Evolutionary conservation across 169 alveolate genomes (phyloP), one percentile per base, ranked within the genome.

Genomic region (Haemoproteus tartakovskyi): DNA sequence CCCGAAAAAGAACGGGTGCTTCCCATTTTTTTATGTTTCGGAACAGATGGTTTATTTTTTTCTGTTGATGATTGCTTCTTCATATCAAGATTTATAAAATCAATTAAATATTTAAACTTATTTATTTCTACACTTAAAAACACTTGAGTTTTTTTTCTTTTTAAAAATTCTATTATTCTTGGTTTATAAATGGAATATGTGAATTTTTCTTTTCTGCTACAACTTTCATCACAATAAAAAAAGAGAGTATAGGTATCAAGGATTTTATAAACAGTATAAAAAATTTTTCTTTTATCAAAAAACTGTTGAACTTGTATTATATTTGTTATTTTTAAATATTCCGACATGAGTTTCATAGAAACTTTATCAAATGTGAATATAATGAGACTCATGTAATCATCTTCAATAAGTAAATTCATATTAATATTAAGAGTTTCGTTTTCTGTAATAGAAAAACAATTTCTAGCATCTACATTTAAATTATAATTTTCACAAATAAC

Each of bases 41-140:
- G 3, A 26, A 9, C 27, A 11, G 3, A 16, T 38, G 19, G 22
- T 51, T 21, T 19, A 26, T 45, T 14, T 51, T 52, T 29, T 40
- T 46, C 0, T 45, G 0, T 2, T 14, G 11, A 0, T 45, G 14
- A 16, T n/a, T n/a, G n/a, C n/a, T n/a, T n/a, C 0, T 36, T n/a
- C 11, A 64, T 21, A 30, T 64, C 81, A 6, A 47, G 29, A 38
- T 40, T 24, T 22, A 64, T 51, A 64, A 64, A 64, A 9, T 52
- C 37, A 21, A 64, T 43, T 29, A 64, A 16, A 24, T 64, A 59
- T 51, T 64, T 64, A 38, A 41, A 36, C 30, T 64, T 64, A 21
- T 59, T 45, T 16, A 64, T 51, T 64, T 64, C 81, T 18, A 51
- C 36, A 64, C 67, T 51, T 12, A 64, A 40, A 50, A 64, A 64